Percentiles rank a stretch among this genome's conserved stretches.
Evolutionary conservation across 169 alveolate species (phyloP).

Genomic region (Eimeria zaria): DNA sequence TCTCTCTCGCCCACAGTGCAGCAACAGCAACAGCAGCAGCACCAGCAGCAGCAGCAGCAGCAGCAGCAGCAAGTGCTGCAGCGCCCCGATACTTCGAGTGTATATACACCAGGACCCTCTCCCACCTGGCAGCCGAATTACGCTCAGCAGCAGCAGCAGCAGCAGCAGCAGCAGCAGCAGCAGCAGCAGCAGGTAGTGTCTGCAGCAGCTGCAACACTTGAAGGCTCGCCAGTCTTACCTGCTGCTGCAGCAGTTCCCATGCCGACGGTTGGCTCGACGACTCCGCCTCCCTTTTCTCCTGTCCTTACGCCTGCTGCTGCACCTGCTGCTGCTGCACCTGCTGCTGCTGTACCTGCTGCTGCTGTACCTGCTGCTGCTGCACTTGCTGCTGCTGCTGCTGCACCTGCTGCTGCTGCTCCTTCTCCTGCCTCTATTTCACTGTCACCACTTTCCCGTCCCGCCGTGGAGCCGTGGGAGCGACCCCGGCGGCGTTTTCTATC

Average conservation of each 20-base stretch:
- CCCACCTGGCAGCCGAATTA: neutral
- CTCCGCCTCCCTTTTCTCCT: neutral
- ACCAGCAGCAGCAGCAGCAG: no score
- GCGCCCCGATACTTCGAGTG: neutral
- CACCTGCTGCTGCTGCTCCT: neutral
- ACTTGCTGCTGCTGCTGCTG: slow-evolving; percentile 11
- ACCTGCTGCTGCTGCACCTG: neutral
- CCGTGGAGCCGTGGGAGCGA: slow-evolving; percentile 27
- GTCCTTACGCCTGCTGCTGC: slow-evolving; percentile 28
- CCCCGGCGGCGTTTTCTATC: slow-evolving; percentile 13
- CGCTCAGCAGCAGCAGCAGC: no score
- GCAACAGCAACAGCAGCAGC: no score
- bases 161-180: slow-evolving; percentile 18
- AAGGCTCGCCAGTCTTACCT: neutral
- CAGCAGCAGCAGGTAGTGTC: neutral
- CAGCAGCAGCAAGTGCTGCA: slow-evolving; percentile 35
- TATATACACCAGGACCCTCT: slow-evolving; percentile 1
- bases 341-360: neutral
- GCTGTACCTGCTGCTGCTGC: neutral
- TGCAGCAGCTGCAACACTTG: neutral
- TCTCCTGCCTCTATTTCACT: neutral
- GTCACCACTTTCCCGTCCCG: neutral
- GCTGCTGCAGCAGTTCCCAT: neutral
- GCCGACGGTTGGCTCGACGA: neutral
- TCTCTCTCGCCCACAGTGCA: neutral